These are phyloP conservation scores for Naegleria fowleri DNA, from an alignment of 208 protist species.

Conservation along the genomic window DNA sequence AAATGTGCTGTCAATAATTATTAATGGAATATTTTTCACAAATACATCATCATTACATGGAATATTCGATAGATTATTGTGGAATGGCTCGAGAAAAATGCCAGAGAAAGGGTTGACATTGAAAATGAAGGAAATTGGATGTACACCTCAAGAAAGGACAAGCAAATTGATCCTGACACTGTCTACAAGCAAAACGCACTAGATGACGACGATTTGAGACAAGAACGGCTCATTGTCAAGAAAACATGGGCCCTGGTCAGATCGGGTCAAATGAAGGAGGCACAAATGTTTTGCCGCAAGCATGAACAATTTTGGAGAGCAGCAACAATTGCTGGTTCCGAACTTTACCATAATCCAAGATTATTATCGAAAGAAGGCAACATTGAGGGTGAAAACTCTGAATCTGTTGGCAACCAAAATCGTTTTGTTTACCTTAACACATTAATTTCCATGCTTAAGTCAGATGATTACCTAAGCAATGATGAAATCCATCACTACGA, in stretches of 20 bases:
- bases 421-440: neutral
- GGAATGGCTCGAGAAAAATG: neutral
- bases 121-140: neutral
- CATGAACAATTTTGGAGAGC: slow-evolving; percentile 15
- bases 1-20: neutral
- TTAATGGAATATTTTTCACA: neutral
- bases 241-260: neutral
- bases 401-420: neutral
- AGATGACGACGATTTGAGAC: neutral
- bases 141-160: neutral
- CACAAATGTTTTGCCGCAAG: neutral
- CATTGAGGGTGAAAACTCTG: neutral
- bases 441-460: neutral
- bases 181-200: neutral
- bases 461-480: neutral
- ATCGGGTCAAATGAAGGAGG: neutral
- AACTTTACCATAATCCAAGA: neutral
- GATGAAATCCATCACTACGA: neutral
- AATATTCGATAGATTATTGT: neutral
- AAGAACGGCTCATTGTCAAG: neutral
- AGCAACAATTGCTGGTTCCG: neutral
- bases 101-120: neutral
- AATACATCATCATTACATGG: no score
- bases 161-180: neutral
- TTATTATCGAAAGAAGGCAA: neutral